phyloP scores from a whole-genome alignment of 441 rosid species.

The Flueggea neowawraea region DNA sequence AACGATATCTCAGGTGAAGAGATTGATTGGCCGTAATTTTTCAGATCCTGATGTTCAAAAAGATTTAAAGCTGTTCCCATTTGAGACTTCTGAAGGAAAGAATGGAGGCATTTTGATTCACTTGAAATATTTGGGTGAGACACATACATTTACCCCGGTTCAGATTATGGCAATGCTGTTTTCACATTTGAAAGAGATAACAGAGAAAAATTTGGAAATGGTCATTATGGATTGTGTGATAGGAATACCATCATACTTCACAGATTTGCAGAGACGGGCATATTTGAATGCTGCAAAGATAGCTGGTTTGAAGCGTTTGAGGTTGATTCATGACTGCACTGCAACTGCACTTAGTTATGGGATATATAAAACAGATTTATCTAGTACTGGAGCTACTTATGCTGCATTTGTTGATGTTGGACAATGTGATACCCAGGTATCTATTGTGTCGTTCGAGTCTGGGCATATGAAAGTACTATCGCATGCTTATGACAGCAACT shows the following conservation, averaged over 20 bases:
- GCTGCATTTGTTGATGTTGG: constrained; percentile 85
- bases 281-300: constrained; percentile 81
- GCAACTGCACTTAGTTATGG: constrained; percentile 97
- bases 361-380: constrained; percentile 80
- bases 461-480: constrained; percentile 79
- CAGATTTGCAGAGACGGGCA: constrained; percentile 79
- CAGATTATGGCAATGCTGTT: constrained; percentile 90
- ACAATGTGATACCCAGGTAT: constrained; percentile 86
- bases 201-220: constrained; percentile 69
- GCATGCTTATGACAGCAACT: constrained; percentile 72
- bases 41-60: constrained; percentile 61
- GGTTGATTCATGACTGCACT: constrained; percentile 91
- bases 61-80: constrained; percentile 68
- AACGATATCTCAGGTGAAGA: constrained; percentile 77
- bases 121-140: constrained; percentile 67
- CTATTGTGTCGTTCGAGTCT: constrained; percentile 56
- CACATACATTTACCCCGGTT: constrained; percentile 59
- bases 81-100: constrained; percentile 56
- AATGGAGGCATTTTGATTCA: constrained; percentile 68
- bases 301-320: constrained; percentile 82
- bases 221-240: constrained; percentile 77
- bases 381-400: constrained; percentile 44
- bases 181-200: constrained; percentile 76
- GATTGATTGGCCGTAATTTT: constrained; percentile 72
- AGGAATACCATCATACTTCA: constrained; percentile 89